Evolutionary conservation across 805 yeast species (phyloP), one percentile per base, ranked within the genome.

Genomic region (Blastobotrys chiropterorum): DNA sequence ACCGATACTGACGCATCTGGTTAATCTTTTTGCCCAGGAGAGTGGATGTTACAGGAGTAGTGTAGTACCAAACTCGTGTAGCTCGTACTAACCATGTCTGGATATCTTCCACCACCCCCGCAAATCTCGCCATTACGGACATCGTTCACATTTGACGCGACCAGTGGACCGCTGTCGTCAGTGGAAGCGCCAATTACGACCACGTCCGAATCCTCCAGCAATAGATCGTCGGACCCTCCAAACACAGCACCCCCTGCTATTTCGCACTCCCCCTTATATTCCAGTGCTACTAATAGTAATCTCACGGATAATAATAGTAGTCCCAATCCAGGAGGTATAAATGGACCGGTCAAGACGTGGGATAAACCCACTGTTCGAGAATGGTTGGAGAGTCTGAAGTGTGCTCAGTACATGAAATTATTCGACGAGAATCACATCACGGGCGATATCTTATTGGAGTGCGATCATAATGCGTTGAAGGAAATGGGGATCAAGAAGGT

Each of bases 401-500:
- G 68, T 42, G 63, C 57, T 5, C 62, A 59, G 19, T 67, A 69
- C 52, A 53, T 50, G 16, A 48, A 48, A 17, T 26, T 46, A 30
- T 63, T 67, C 40, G 56, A 52, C 19, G 77, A 77, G 15, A 72
- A 82, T 62, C 83, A 78, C 20, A 76, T 85, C 56, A 74, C 81
- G 0, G 70, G 73, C 19, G 86, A 81, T 49, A 67, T 84, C 4
- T 58, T 85, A 5, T 70, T 80, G 3, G 84, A 81, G 53, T 68
- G 83, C 44, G 96, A 87, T 60, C 73, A 77, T 43, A 72, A 69
- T 4, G 79, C 89, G 0, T 74, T 92, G 51, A 78, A 76, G 46
- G 94, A 85, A 52, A 64, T 94, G 8, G 96, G 96, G 0, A 67
- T 92, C 8, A 56, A 60, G n/a, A 84, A 80, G 57, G 79, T 92